Base-by-base conservation (phyloP, 257 asterid species). In the Nicotiana attenuata region DNA sequence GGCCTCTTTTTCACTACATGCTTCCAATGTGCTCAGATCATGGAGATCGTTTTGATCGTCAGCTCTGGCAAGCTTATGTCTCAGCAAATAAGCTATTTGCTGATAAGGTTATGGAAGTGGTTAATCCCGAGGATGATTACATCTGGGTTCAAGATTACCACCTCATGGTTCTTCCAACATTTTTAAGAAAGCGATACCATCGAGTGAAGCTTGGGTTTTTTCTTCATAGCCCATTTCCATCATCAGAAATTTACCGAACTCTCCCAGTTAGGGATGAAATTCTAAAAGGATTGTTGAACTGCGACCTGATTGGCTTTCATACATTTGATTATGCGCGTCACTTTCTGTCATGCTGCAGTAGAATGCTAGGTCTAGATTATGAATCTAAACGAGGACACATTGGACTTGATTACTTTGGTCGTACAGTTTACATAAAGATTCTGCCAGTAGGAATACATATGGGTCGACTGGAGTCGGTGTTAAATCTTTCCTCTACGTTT, bases 1-100 rank as follows among this genome's bases (percentile, higher is more conserved):
- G 98, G 98, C 97, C 98, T 81, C 95, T 94, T 26, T 94, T 93
- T 66, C 98, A 95, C 88, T 95, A 95, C 96, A 92, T 93, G 98
- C 91, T 95, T 29, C 98, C 98, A 11, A 90, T 95, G 91, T 93
- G 91, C 86, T 89, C 94, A 5, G 97, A 93, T 82, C 98, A 93
- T 80, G 98, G 97, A 65, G 98, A 92, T 77, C 94, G 97, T 63
- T 94, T 91, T 85, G 95, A 94, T 69, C 89, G 96, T 80, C 93
- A 87, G 81, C 90, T 92, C 77, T 94, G 98, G 98, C 95, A 88
- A 81, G 93, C 98, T 20, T 93, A 93, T 85, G 98, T 94, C 63
- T 86, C 93, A 38, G 97, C 97, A 24, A 94, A 94, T 82, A 94
- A 91, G 88, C 75, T 89, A 5, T 93, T 94, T 84, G 97, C 98